Evolutionary conservation across 2,329 filamentous ascomycete species (phyloP).

Genomic region (Colletotrichum sp.): DNA sequence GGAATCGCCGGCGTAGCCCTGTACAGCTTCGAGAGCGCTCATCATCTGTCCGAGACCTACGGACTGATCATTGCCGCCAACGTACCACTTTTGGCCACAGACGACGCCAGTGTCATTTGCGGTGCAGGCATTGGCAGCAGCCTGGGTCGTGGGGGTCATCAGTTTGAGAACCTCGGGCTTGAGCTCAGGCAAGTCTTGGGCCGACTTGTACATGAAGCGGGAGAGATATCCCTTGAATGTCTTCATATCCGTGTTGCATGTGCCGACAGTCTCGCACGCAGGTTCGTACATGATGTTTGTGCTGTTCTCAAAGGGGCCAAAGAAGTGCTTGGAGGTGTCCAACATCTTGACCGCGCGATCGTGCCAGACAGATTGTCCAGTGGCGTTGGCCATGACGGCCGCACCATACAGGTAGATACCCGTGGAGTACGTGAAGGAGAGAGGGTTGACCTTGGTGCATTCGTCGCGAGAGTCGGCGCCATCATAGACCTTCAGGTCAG

Average conservation of each 20-base stretch:
- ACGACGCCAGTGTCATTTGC: constrained; percentile 56
- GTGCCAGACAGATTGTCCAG: constrained; percentile 57
- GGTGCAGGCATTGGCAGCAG: constrained; percentile 61
- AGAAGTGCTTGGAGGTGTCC: constrained; percentile 56
- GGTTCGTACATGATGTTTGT: constrained; percentile 69
- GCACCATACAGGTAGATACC: constrained; percentile 71
- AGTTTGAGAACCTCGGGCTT: constrained; percentile 48
- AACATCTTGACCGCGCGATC: constrained; percentile 58
- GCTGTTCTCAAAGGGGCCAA: constrained; percentile 54
- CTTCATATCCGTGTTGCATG: constrained; percentile 68
- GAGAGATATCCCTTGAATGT: constrained; percentile 73
- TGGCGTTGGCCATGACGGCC: constrained; percentile 68
- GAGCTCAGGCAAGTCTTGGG: constrained; percentile 61
- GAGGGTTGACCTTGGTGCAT: constrained; percentile 56
- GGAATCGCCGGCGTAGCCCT: constrained; percentile 47
- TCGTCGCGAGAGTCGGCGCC: constrained; percentile 61
- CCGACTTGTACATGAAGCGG: constrained; percentile 66
- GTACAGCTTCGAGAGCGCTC: constrained; percentile 67
- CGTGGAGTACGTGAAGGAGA: constrained; percentile 69
- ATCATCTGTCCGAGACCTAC: constrained; percentile 68
- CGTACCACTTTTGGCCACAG: constrained; percentile 70
- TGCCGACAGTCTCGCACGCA: constrained; percentile 64
- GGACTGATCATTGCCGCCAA: constrained; percentile 58
- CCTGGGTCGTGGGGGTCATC: constrained; percentile 57
- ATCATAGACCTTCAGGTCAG: constrained; percentile 63